phyloP scores from a whole-genome alignment of 495 filamentous ascomycete genomes.

The Jackrogersella multiformis region DNA sequence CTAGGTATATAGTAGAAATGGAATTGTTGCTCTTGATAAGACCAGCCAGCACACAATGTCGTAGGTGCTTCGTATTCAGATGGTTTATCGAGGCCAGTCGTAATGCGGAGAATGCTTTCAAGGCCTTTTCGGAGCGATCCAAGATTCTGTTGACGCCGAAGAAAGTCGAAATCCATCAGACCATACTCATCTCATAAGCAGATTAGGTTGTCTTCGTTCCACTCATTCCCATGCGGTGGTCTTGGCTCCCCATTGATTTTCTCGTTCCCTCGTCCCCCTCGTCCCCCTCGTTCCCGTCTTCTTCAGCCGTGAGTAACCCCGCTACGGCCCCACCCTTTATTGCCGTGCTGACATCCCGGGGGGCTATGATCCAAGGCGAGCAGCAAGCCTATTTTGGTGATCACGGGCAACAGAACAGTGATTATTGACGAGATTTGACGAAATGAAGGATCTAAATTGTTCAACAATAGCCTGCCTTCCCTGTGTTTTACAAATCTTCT shows the following conservation, averaged over 20 bases:
- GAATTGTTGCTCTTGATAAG: not conserved
- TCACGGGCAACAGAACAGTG: slow-evolving; percentile 6
- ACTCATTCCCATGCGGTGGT: not conserved
- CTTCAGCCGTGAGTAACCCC: slow-evolving; percentile 44
- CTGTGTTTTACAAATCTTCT: not conserved
- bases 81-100: not conserved
- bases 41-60: not conserved
- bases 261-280: no score
- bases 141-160: slow-evolving; percentile 9
- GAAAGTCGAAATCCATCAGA: slow-evolving; percentile 2
- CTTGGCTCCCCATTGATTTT: slow-evolving; percentile 24
- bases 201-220: slow-evolving; percentile 18
- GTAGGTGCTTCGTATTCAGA: not conserved
- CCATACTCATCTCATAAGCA: slow-evolving; percentile 3
- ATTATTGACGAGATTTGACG: not conserved
- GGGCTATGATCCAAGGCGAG: slow-evolving; percentile 13
- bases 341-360: slow-evolving; percentile 51
- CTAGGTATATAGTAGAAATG: not conserved
- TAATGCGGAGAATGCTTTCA: not conserved
- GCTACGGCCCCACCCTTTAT: slow-evolving; percentile 53
- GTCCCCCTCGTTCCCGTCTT: slow-evolving; percentile 44
- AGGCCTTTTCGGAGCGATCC: not conserved
- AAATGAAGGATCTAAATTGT: slow-evolving; percentile 5
- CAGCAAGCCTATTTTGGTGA: slow-evolving; percentile 20
- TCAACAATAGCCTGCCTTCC: not conserved